Evolutionary conservation across 169 alveolate species (phyloP).

Genomic region (Plasmodium gallinaceum): DNA sequence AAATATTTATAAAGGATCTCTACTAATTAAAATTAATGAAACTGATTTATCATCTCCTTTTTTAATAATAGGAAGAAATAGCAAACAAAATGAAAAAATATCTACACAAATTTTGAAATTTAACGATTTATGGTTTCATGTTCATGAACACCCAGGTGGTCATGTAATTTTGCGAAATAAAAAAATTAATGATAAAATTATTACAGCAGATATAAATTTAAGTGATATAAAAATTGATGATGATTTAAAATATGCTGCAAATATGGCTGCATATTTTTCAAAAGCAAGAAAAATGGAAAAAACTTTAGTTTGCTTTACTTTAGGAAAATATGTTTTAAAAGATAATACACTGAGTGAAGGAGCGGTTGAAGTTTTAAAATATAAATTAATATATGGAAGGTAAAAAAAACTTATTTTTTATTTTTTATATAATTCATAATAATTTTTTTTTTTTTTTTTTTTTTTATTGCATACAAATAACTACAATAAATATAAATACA

Average conservation of each 20-base stretch:
- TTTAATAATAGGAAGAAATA: conserved; percentile 83
- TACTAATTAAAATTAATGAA: conserved; percentile 77
- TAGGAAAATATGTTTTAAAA: conserved; percentile 79
- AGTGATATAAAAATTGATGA: conserved; percentile 65
- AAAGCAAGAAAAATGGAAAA: conserved; percentile 74
- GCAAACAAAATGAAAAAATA: conserved; percentile 84
- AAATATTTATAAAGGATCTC: conserved; percentile 81
- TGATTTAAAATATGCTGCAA: conserved; percentile 85
- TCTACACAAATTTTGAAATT: conserved; percentile 80
- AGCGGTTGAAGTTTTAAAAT: conserved; percentile 81
- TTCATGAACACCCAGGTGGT: conserved; percentile 85
- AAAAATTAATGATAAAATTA: conserved; percentile 68
- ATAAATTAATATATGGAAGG: conserved; percentile 77
- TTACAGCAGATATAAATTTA: conserved; percentile 56
- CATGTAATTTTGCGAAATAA: conserved; percentile 82
- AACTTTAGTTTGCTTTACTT: conserved; percentile 80
- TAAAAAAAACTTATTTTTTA: conserved; percentile 34
- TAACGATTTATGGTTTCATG: conserved; percentile 86
- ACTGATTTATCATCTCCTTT: conserved; percentile 81
- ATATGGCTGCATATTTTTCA: conserved; percentile 83
- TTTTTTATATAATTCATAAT: too few relatives aligned
- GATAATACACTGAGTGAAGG: conserved; percentile 80
- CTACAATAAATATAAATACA: too few relatives aligned
- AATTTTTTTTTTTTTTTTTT: too few relatives aligned
- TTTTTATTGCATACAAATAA: too few relatives aligned